Conservation (phyloP, 345 rosid species). For the Eucalyptus sp. region DNA sequence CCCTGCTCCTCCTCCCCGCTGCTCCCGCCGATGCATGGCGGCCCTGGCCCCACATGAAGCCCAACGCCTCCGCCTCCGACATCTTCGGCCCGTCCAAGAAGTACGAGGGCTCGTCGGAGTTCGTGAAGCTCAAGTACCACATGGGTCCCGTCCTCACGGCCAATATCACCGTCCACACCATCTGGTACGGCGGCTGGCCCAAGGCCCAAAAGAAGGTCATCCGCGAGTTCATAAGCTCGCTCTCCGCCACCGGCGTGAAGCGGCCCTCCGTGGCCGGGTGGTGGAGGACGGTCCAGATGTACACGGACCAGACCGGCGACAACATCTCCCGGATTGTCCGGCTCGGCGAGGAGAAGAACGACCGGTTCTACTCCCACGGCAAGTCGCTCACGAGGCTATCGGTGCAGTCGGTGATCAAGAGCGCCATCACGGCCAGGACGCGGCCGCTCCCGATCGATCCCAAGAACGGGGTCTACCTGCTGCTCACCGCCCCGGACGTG, state of each 20-base stretch:
- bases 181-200: slow-evolving; percentile 93
- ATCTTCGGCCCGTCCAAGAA: slow-evolving; percentile 49
- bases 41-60: slow-evolving; percentile 43
- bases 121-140: slow-evolving; percentile 76
- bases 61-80: slow-evolving; percentile 35
- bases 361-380: slow-evolving; percentile 91
- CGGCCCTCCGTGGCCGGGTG: slow-evolving; percentile 82
- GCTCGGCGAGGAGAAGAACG: slow-evolving; percentile 71
- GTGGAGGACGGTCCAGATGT: slow-evolving; percentile 86
- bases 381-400: slow-evolving; percentile 70
- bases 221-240: slow-evolving; percentile 74
- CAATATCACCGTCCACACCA: slow-evolving; percentile 75
- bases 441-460: slow-evolving; percentile 70
- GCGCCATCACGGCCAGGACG: slow-evolving; percentile 51
- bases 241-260: slow-evolving; percentile 41
- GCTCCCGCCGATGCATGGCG: slow-evolving; percentile 40
- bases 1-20: slow-evolving; percentile 6
- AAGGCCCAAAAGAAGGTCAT: slow-evolving; percentile 69
- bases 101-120: slow-evolving; percentile 90
- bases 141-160: slow-evolving; percentile 91
- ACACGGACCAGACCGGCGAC: slow-evolving; percentile 81
- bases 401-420: slow-evolving; percentile 79
- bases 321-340: slow-evolving; percentile 44
- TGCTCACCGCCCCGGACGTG: slow-evolving; percentile 78
- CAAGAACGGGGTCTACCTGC: slow-evolving; percentile 61